Conservation (phyloP, 768 basidiomycete genomes). For the Leccinum fibrillosum region DNA sequence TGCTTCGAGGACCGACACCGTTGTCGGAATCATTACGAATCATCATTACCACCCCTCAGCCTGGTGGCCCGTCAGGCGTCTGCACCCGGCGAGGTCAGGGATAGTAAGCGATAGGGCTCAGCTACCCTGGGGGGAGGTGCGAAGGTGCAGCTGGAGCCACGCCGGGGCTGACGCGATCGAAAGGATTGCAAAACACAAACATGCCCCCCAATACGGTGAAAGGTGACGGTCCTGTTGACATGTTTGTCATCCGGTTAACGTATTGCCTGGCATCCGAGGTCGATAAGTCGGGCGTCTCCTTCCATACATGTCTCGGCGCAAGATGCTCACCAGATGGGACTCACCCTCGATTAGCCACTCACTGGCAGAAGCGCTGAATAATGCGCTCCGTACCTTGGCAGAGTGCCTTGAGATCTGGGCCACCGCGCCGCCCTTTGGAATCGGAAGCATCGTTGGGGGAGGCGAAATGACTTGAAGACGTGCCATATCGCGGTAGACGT, state of each 20-base stretch:
- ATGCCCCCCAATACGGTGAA: background rate
- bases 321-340: slow-evolving; percentile 9
- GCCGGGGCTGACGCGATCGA: background rate
- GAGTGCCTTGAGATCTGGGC: slow-evolving; percentile 13
- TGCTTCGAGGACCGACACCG: background rate
- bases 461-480: slow-evolving; percentile 20
- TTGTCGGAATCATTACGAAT: background rate
- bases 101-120: background rate
- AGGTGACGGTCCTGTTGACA: slow-evolving; percentile 5
- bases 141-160: background rate
- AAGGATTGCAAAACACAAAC: background rate
- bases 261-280: background rate
- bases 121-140: background rate
- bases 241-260: slow-evolving; percentile 4
- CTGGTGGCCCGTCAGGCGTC: background rate
- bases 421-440: slow-evolving; percentile 6
- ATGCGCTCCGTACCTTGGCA: slow-evolving; percentile 11
- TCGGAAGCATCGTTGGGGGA: slow-evolving; percentile 14
- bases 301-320: slow-evolving; percentile 18
- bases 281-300: slow-evolving; percentile 6
- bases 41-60: background rate
- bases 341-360: slow-evolving; percentile 9
- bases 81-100: background rate
- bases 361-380: slow-evolving; percentile 1
- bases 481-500: slow-evolving; percentile 4